Evolutionary conservation across 2,329 filamentous ascomycete species (phyloP).

Genomic region (Aspergillus sp.): DNA sequence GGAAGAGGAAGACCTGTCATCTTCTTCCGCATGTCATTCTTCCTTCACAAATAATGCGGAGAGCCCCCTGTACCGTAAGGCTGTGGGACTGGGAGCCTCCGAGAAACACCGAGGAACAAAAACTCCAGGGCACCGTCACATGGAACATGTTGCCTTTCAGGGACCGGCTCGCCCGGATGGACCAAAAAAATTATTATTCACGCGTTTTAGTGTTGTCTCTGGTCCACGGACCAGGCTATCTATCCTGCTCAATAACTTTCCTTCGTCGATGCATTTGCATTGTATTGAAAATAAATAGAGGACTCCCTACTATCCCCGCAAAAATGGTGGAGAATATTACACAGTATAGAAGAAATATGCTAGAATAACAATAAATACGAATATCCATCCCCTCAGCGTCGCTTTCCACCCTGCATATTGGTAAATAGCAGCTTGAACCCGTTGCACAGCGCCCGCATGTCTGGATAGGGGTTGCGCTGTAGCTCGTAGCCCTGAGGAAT

Average conservation of each 20-base stretch:
- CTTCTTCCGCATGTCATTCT: conserved; percentile 1
- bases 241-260: conserved; percentile 3
- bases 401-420: conserved; percentile 54
- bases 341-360: conserved; percentile 16
- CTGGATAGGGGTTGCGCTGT: conserved; percentile 83
- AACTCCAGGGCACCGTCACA: conserved; percentile 3
- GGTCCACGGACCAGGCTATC: not conserved
- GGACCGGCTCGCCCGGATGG: not conserved
- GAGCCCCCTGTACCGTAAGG: not conserved
- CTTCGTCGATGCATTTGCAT: conserved; percentile 4
- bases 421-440: conserved; percentile 87
- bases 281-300: not conserved
- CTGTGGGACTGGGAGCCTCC: conserved; percentile 2
- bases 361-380: conserved; percentile 14
- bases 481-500: conserved; percentile 93
- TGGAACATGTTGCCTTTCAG: not conserved
- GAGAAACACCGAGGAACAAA: conserved; percentile 10
- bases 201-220: not conserved
- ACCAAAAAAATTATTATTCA: not conserved
- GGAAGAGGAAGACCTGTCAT: conserved; percentile 2
- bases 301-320: not conserved
- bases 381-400: conserved; percentile 20
- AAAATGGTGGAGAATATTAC: conserved; percentile 14
- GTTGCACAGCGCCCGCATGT: conserved; percentile 94
- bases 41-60: conserved; percentile 4